Evolutionary conservation across 768 basidiomycete genomes (phyloP).

Genomic region (Russula dissimulans): DNA sequence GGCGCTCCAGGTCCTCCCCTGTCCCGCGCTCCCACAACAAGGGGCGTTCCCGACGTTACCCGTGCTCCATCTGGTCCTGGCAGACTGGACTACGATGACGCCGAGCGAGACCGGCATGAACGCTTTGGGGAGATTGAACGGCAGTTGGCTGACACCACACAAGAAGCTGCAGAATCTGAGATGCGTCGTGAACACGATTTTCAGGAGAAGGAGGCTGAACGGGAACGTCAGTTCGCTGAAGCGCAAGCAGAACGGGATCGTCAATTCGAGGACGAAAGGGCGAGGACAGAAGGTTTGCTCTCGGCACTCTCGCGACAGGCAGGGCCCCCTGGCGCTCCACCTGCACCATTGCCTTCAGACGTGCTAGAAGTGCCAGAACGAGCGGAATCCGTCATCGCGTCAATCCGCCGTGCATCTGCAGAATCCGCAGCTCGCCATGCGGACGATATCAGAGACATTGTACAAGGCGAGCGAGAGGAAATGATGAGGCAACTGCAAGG

Average conservation of each 20-base stretch:
- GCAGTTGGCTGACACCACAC: conserved; percentile 39
- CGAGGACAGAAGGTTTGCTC: conserved; percentile 42
- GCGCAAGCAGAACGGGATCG: conserved; percentile 49
- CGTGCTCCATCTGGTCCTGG: conserved; percentile 22
- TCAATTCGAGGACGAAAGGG: conserved; percentile 51
- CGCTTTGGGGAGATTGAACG: conserved; percentile 49
- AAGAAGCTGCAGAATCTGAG: conserved; percentile 50
- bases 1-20: background rate
- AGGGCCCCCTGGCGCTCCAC: background rate
- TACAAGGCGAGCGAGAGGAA: conserved; percentile 20
- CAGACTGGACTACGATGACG: conserved; percentile 34
- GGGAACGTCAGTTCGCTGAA: conserved; percentile 51
- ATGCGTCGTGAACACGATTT: conserved; percentile 56
- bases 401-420: conserved; percentile 35
- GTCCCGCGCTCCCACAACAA: conserved; percentile 1
- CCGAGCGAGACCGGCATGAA: conserved; percentile 38
- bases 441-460: conserved; percentile 42
- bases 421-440: conserved; percentile 51
- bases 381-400: conserved; percentile 28
- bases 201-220: conserved; percentile 52
- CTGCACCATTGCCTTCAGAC: conserved; percentile 3
- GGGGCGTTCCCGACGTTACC: background rate
- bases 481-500: conserved; percentile 8
- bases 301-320: conserved; percentile 19
- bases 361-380: conserved; percentile 21